Conservation (phyloP, 148 eudicot species). For the Heliamphora exappendiculata region DNA sequence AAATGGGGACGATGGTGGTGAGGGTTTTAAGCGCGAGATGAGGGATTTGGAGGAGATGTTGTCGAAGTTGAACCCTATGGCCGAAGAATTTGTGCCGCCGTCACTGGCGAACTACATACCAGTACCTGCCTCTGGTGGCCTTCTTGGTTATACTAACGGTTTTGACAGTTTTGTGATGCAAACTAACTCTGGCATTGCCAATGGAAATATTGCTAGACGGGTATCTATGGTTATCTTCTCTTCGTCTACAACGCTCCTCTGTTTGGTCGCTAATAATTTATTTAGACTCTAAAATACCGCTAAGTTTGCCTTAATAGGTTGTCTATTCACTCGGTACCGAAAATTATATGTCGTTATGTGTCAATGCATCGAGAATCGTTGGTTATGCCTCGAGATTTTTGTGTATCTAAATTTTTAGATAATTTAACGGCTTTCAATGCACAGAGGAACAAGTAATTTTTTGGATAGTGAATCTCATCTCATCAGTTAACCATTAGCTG, state of each 20-base stretch:
- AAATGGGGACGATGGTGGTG: slow-evolving; percentile 17
- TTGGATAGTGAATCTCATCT: not conserved
- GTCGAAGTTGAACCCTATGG: slow-evolving; percentile 78
- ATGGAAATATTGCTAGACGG: slow-evolving; percentile 41
- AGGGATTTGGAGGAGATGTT: slow-evolving; percentile 68
- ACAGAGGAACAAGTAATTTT: too few relatives aligned
- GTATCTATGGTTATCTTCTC: slow-evolving; percentile 19
- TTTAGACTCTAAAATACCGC: not conserved
- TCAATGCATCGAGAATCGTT: too few relatives aligned
- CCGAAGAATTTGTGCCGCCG: slow-evolving; percentile 69
- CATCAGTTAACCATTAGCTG: not conserved
- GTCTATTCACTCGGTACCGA: too few relatives aligned
- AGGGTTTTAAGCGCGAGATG: slow-evolving; percentile 58
- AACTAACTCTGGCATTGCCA: slow-evolving; percentile 29
- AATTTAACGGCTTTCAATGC: too few relatives aligned
- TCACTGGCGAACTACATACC: slow-evolving; percentile 25
- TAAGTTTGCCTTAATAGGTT: not conserved
- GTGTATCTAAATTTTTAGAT: too few relatives aligned
- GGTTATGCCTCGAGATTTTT: too few relatives aligned
- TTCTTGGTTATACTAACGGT: slow-evolving; percentile 32
- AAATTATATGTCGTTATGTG: too few relatives aligned
- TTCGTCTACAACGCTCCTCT: not conserved
- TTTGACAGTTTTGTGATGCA: slow-evolving; percentile 34
- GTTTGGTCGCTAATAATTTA: not conserved
- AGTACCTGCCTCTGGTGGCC: slow-evolving; percentile 13